A percentile compares a stretch with the other conserved stretches of the same genome.
Evolutionary conservation across 352 stramenopile genomes (phyloP).

Genomic region (Globisporangium alternatum): DNA sequence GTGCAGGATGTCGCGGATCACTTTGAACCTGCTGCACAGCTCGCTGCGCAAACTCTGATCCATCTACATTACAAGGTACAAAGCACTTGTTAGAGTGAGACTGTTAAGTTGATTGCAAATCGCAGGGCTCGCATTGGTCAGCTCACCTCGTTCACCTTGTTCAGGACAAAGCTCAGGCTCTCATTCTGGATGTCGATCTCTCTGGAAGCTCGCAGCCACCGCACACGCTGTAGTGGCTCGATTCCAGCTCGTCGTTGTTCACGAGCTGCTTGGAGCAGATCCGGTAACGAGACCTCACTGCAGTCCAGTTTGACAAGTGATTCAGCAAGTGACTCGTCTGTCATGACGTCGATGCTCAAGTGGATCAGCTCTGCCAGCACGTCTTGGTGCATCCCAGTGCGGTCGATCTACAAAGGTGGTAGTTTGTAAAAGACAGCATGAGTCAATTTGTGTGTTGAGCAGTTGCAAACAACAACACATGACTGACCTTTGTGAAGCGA

Average conservation of each 20-base stretch:
- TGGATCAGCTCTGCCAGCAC: conserved; percentile 37
- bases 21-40: conserved; percentile 26
- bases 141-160: conserved; percentile 17
- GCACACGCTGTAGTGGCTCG: conserved; percentile 23
- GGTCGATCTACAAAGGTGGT: conserved; percentile 21
- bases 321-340: conserved; percentile 16
- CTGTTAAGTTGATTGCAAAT: neutral
- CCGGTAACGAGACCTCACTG: conserved; percentile 15
- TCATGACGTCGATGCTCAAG: conserved; percentile 32
- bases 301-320: conserved; percentile 21
- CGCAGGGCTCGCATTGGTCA: neutral
- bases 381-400: conserved; percentile 27
- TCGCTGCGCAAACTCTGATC: conserved; percentile 20
- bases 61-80: conserved; percentile 19
- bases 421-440: neutral
- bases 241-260: conserved; percentile 23
- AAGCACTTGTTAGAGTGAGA: too few relatives aligned
- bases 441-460: neutral
- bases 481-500: conserved; percentile 10
- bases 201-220: conserved; percentile 34
- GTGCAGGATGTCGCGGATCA: conserved; percentile 24
- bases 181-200: conserved; percentile 26
- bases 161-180: conserved; percentile 17
- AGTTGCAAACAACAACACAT: neutral
- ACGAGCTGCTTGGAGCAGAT: conserved; percentile 21